Evolutionary conservation across 805 yeast genomes (phyloP), one percentile per base, ranked within the genome.

Genomic region (Candida dajiaensis): DNA sequence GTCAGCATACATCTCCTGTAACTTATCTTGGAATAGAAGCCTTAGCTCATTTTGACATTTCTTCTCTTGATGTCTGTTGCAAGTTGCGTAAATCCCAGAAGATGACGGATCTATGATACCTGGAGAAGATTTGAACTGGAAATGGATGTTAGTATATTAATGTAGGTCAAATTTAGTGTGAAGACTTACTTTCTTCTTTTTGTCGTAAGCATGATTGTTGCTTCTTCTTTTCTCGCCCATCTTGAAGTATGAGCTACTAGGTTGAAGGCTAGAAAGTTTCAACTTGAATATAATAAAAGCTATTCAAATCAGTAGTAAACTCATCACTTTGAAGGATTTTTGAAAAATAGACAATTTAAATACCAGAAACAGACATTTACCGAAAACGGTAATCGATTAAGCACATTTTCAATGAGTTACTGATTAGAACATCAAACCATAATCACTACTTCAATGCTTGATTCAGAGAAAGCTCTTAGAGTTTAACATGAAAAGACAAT

Each of bases 41-140:
- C 77, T 71, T 55, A 89, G 67, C 62, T 89, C 97, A 51, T 79
- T 80, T n/a, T 83, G 75, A 50, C 95, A 88, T 44, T 76, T 80
- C 45, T 74, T 74, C 63, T 94, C 99, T 49, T 83, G 80, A 35
- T 85, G 84, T 55, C 96, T 74, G 42, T 80, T 78, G 64, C 97
- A 92, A 0, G 98, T 86, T 12, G 89, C 96, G 65, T 86, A 94
- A 0, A 94, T 73, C 0, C 99, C 99, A 35, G 83, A 69, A 45
- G 94, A 85, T 36, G 84, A 84, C 0, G 97, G 96, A 57, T 90
- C 97, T 18, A 90, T 65, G 45, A 78, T 69, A 9, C 78, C 78
- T 2, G 69, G 59, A 18, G 72, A 69, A 6, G 62, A 52, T 54
- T 76, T 77, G 63, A 69, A 78, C 64, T 54, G 20, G 19, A 68